Evolutionary conservation across 805 yeast species (phyloP).

Genomic region (Candida qinlingensis): DNA sequence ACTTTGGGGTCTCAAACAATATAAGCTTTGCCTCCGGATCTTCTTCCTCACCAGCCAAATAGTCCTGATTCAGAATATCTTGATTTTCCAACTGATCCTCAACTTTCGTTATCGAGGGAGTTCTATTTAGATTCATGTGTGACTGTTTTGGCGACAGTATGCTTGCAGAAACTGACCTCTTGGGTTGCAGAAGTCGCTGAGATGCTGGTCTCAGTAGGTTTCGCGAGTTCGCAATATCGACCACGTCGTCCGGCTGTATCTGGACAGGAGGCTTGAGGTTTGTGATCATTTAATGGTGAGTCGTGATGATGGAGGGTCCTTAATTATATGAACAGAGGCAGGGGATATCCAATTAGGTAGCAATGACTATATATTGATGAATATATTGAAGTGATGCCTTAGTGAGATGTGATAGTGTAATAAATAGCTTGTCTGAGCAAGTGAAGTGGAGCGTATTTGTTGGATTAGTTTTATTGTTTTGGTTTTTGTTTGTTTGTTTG

Average conservation of each 20-base stretch:
- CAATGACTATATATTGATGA: no score
- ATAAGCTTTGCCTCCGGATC: conserved; percentile 15
- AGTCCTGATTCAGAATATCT: neutral
- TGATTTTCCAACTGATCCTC: neutral
- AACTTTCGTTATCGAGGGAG: neutral
- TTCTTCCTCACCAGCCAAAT: neutral
- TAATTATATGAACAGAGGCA: no score
- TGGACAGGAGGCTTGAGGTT: conserved; percentile 5
- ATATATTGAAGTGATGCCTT: no score
- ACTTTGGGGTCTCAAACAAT: conserved; percentile 17
- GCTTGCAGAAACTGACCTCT: conserved; percentile 19
- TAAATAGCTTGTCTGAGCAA: no score
- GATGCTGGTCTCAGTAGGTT: conserved; percentile 19
- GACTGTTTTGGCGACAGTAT: conserved; percentile 3
- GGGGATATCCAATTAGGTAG: no score
- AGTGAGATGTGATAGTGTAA: no score
- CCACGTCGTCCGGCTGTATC: conserved; percentile 7
- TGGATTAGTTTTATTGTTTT: no score
- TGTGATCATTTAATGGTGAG: conserved; percentile 1
- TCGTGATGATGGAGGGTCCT: no score
- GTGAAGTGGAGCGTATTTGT: no score
- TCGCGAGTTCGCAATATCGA: conserved; percentile 21
- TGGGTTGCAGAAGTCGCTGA: conserved; percentile 16
- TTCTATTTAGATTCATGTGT: neutral
- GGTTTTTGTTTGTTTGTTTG: no score